These are phyloP conservation scores for Kwoniella pini DNA, from an alignment of 768 basidiomycete species.

Conservation along the genomic window DNA sequence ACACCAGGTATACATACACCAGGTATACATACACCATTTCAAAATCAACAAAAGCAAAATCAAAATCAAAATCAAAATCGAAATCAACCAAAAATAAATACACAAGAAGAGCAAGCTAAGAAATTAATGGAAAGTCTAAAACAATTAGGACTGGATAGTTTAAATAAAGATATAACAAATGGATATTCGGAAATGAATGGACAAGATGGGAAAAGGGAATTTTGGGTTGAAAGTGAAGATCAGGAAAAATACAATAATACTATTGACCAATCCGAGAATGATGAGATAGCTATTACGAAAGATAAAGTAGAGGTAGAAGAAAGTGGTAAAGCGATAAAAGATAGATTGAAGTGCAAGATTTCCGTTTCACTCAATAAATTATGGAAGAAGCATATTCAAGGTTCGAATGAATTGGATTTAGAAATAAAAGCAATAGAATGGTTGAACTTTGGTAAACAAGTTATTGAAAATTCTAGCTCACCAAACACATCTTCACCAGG, in stretches of 20 bases:
- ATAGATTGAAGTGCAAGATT: constrained; percentile 15
- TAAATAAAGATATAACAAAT: neutral
- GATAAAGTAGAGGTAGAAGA: constrained; percentile 3
- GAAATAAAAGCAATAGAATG: constrained; percentile 18
- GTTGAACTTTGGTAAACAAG: constrained; percentile 2
- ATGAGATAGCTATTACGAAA: neutral
- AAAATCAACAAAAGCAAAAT: neutral
- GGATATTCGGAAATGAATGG: neutral
- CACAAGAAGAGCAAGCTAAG: constrained; percentile 8
- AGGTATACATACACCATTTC: neutral
- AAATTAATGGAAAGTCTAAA: constrained; percentile 11
- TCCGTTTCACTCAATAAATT: constrained; percentile 1
- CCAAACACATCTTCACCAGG: neutral
- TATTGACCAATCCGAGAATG: too few relatives aligned
- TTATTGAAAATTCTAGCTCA: neutral
- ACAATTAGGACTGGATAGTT: constrained; percentile 1
- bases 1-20: neutral
- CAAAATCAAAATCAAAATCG: too few relatives aligned
- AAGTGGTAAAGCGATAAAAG: constrained; percentile 8
- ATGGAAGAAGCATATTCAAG: constrained; percentile 9
- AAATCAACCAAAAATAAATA: neutral
- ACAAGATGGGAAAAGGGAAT: neutral
- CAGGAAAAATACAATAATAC: neutral
- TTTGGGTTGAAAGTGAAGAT: neutral
- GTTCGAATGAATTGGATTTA: constrained; percentile 2